phyloP scores from a whole-genome alignment of 1,284 basidiomycete genomes.

The Vanrija pseudolonga region DNA sequence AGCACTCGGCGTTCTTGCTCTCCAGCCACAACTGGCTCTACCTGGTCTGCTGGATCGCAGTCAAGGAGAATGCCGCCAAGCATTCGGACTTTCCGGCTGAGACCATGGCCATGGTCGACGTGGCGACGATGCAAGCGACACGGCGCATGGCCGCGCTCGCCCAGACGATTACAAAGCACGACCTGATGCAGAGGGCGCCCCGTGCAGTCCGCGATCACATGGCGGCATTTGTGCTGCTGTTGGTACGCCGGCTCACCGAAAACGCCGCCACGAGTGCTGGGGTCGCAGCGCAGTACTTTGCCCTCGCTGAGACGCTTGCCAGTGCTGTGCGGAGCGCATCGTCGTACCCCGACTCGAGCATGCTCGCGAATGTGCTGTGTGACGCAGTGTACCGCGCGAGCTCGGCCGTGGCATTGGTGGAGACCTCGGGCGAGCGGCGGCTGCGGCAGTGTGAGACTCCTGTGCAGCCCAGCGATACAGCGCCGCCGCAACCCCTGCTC shows the following conservation, averaged over 20 bases:
- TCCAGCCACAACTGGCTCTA: conserved; percentile 1
- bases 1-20: neutral
- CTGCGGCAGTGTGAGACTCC: too few species aligned
- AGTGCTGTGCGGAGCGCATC: neutral
- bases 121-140: neutral
- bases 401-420: too few species aligned
- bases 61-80: neutral
- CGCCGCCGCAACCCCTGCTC: too few species aligned
- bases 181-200: neutral
- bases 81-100: neutral
- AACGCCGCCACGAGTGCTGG: neutral
- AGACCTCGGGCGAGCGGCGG: too few species aligned
- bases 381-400: neutral
- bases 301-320: neutral
- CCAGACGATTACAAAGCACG: neutral
- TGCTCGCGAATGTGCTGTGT: neutral
- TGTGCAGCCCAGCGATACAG: too few species aligned
- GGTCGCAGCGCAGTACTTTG: neutral
- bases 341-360: neutral
- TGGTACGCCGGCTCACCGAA: neutral
- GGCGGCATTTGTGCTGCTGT: neutral
- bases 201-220: neutral
- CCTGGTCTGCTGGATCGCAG: conserved; percentile 4
- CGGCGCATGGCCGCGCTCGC: neutral
- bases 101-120: neutral